These are phyloP conservation scores for Echeveria elegans DNA, from an alignment of 164 flowering plant species.

Conservation along the genomic window DNA sequence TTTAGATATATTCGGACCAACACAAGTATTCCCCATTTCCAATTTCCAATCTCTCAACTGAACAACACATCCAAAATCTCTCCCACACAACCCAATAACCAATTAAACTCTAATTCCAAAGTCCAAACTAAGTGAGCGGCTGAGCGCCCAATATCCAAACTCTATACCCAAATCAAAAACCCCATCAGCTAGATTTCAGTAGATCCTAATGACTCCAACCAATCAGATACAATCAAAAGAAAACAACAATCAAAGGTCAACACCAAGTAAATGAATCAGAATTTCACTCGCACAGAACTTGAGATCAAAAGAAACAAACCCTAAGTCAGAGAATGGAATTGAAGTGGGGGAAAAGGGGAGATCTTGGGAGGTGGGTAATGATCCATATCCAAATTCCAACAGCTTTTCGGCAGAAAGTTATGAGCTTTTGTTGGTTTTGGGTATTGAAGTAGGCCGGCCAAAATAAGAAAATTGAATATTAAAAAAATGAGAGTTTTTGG, in stretches of 20 bases:
- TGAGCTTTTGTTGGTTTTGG: not conserved
- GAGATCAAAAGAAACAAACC: not conserved
- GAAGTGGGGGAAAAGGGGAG: not conserved
- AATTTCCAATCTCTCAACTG: not conserved
- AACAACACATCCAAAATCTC: not conserved
- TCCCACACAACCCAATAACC: not conserved
- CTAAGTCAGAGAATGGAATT: not conserved
- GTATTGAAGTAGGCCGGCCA: not conserved
- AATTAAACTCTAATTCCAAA: not conserved
- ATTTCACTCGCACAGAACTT: not conserved
- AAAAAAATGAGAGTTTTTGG: no score
- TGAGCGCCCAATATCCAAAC: not conserved
- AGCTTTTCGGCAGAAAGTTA: not conserved
- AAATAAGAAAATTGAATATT: no score
- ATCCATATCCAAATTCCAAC: not conserved
- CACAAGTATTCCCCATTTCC: conserved; percentile 2
- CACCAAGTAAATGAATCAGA: not conserved
- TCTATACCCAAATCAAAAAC: not conserved
- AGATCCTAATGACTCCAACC: not conserved
- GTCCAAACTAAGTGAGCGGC: not conserved
- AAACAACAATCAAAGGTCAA: not conserved
- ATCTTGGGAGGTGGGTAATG: not conserved
- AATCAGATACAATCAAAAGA: not conserved
- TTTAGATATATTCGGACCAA: not conserved
- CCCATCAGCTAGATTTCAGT: not conserved